Evolutionary conservation across 2,329 filamentous ascomycete species (phyloP), one percentile per base, ranked within the genome.

Genomic region (Sarocladium strictum): DNA sequence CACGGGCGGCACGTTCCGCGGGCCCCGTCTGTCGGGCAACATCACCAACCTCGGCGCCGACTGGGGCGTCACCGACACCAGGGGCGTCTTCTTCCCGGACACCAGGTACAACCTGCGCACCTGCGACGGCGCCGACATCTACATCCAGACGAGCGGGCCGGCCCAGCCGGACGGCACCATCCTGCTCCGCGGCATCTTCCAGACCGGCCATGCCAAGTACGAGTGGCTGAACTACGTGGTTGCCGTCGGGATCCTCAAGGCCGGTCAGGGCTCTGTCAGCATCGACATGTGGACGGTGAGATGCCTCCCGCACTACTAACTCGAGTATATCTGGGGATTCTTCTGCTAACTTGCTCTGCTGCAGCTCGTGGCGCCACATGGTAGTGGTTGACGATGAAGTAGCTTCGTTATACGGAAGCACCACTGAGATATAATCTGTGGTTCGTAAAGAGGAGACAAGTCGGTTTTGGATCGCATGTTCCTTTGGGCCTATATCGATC

Each of bases 71-170:
- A 67, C 64, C 1, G 68, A 71, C 56, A 58, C 56, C 19, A 64
- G 65, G 19, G 68, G 69, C 9, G 57, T 62, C 3, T 72, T 72
- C 59, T 68, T 65, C 54, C 69, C 71, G 0, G 67, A 72, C 43
- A 70, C 69, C 12, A 61, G 70, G 14, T 73, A 73, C 35, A 64
- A 67, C n/a, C 58, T 73, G n/a, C 58, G 65, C n/a, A 73, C 71
- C 0, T 52, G 61, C n/a, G 70, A 73, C 54, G 69, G 69, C 3
- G 67, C 62, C 14, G 65, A 68, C 51, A 71, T 73, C 26, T 63
- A 67, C 45, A 67, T 72, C n/a, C 64, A 64, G 23, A 70, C 70
- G 45, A 61, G 59, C 23, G 71, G 71, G 0, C 67, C 66, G 6
- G 63, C 67, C 1, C 69, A 70, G 32, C 60, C 66, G 10, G 66